A percentile compares a stretch with the other conserved stretches of the same genome.
These are phyloP conservation scores for Rhinocladiella similis DNA, from an alignment of 2,329 filamentous ascomycete species.

Conservation along the genomic window DNA sequence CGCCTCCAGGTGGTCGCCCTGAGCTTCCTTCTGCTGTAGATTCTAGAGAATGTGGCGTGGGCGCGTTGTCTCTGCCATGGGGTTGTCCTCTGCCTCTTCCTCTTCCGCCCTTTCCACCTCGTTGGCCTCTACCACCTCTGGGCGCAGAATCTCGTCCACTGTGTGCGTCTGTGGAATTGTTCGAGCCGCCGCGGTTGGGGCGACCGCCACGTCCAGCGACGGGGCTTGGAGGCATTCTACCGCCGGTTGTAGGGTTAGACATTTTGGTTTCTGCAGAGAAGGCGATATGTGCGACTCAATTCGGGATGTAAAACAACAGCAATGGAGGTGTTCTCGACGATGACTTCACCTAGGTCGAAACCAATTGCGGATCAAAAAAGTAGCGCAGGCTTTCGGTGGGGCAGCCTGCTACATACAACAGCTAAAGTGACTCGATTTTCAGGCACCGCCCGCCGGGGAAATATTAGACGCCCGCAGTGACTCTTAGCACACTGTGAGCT, in stretches of 20 bases:
- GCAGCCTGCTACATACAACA: not conserved
- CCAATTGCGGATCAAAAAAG: constrained; percentile 1
- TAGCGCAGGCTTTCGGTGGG: not conserved
- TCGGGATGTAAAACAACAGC: no score
- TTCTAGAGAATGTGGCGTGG: constrained; percentile 27
- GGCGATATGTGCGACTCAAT: not conserved
- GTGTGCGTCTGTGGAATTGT: constrained; percentile 7
- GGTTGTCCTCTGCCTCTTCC: constrained; percentile 66
- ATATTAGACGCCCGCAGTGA: not conserved
- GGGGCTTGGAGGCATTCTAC: not conserved
- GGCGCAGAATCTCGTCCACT: constrained; percentile 5
- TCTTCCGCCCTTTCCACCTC: constrained; percentile 17
- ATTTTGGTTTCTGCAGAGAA: not conserved
- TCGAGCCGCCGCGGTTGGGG: constrained; percentile 7
- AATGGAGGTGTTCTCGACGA: not conserved
- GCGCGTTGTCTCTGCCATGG: constrained; percentile 72
- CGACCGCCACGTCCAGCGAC: constrained; percentile 10
- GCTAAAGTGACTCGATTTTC: not conserved
- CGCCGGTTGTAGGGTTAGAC: constrained; percentile 6
- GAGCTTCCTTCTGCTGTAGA: constrained; percentile 37
- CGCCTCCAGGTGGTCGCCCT: constrained; percentile 43
- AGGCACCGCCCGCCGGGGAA: not conserved
- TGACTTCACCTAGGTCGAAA: constrained; percentile 5
- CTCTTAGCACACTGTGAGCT: not conserved
- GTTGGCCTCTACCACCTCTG: constrained; percentile 2